Conservation (phyloP, 495 filamentous ascomycete genomes). For the Neurospora sp. region DNA sequence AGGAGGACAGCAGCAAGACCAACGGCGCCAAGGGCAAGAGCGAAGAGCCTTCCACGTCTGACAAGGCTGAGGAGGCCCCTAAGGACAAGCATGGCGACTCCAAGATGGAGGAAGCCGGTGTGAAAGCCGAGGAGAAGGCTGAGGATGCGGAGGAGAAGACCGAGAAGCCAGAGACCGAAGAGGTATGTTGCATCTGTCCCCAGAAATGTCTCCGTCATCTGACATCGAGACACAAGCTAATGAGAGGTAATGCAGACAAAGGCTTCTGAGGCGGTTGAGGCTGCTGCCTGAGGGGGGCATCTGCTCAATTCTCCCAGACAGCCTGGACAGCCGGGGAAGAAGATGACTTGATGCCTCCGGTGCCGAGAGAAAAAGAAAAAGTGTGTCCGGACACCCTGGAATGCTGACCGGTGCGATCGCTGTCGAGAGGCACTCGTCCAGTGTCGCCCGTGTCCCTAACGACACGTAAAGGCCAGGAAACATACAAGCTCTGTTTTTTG, state of each 20-base stretch:
- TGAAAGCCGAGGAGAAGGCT: constrained; percentile 15
- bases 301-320: not conserved
- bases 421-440: not conserved
- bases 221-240: not conserved
- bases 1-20: constrained; percentile 32
- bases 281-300: constrained; percentile 11
- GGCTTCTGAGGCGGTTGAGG: constrained; percentile 16
- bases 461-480: not conserved
- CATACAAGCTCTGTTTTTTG: not conserved
- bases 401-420: not conserved
- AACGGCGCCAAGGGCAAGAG: constrained; percentile 30
- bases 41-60: constrained; percentile 26
- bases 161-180: constrained; percentile 22
- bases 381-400: not conserved
- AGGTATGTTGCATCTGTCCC: constrained; percentile 16
- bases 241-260: constrained; percentile 6
- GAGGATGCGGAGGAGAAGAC: constrained; percentile 9
- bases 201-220: not conserved
- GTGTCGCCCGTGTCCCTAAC: not conserved
- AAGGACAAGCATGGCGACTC: constrained; percentile 20
- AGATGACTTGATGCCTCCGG: not conserved
- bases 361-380: not conserved
- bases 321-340: not conserved
- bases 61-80: constrained; percentile 17
- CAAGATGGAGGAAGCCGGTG: constrained; percentile 12